Conservation (phyloP, 352 stramenopile species). For the Poterioochromonas sp. region DNA sequence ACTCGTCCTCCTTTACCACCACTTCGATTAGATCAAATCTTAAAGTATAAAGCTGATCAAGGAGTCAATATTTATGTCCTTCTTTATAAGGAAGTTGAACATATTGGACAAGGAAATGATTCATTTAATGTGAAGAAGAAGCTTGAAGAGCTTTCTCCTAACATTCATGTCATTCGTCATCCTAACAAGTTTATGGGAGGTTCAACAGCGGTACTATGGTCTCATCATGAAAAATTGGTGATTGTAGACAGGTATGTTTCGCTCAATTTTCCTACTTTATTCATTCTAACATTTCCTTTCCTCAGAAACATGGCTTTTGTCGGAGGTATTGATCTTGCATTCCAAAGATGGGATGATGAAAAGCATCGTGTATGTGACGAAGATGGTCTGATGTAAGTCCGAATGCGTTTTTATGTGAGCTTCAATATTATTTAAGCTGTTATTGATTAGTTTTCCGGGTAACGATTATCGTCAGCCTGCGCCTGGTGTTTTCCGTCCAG, state of each 20-base stretch:
- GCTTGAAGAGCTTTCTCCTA: slow-evolving; percentile 58
- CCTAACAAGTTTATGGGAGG: slow-evolving; percentile 57
- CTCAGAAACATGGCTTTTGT: slow-evolving; percentile 58
- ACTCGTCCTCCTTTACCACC: slow-evolving; percentile 47
- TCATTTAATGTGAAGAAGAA: slow-evolving; percentile 62
- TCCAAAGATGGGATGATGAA: slow-evolving; percentile 69
- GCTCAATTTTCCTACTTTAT: too few relatives aligned
- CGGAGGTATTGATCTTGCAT: slow-evolving; percentile 71
- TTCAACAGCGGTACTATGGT: slow-evolving; percentile 59
- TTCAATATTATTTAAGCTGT: too few relatives aligned
- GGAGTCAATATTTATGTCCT: slow-evolving; percentile 72
- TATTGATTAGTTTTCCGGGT: not conserved
- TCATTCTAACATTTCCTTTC: too few relatives aligned
- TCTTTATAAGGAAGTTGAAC: slow-evolving; percentile 75
- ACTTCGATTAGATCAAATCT: slow-evolving; percentile 23
- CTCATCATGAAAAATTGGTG: slow-evolving; percentile 83
- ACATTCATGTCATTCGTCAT: slow-evolving; percentile 75
- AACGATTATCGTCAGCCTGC: slow-evolving; percentile 20
- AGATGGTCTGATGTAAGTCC: slow-evolving; percentile 14
- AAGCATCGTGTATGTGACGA: slow-evolving; percentile 61
- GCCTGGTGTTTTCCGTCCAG: not conserved
- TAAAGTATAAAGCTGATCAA: slow-evolving; percentile 19
- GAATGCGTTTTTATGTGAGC: too few relatives aligned
- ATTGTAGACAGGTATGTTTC: slow-evolving; percentile 63
- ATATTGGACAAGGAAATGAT: slow-evolving; percentile 72